Percentiles rank a stretch among this genome's conserved stretches.
Evolutionary conservation across 352 stramenopile genomes (phyloP).

Genomic region (Pythium dissotocum): DNA sequence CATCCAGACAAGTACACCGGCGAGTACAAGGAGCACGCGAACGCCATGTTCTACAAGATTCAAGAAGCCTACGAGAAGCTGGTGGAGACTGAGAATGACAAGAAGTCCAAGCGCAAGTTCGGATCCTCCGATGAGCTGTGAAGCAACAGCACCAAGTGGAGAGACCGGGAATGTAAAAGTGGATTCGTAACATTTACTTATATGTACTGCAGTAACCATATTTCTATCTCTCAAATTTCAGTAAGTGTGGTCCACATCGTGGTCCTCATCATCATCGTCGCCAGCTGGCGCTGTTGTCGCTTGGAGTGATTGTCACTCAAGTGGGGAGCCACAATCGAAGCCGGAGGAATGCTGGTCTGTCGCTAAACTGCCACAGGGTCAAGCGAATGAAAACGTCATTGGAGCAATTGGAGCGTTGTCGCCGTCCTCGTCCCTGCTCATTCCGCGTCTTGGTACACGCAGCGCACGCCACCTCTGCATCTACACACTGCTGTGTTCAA

Average conservation of each 20-base stretch:
- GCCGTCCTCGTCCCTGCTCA: neutral
- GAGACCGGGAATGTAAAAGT: too few relatives aligned
- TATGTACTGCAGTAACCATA: too few relatives aligned
- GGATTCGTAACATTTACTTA: too few relatives aligned
- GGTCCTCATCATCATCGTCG: neutral
- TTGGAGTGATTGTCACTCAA: neutral
- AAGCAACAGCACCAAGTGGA: neutral
- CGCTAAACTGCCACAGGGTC: neutral
- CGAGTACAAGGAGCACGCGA: constrained; percentile 18
- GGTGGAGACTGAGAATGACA: constrained; percentile 1
- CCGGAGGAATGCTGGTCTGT: neutral
- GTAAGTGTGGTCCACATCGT: constrained; percentile 5
- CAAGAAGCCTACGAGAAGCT: constrained; percentile 35
- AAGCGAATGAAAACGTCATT: neutral
- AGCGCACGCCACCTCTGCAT: neutral
- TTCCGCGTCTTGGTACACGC: neutral
- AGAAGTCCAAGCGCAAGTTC: constrained; percentile 1
- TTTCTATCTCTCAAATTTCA: neutral
- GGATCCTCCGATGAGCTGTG: neutral
- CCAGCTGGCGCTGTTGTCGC: neutral
- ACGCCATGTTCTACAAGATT: constrained; percentile 27
- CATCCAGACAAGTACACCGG: constrained; percentile 31
- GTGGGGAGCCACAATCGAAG: neutral
- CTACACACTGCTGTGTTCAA: neutral
- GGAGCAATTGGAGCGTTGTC: neutral